Evolutionary conservation across 805 yeast genomes (phyloP).

Genomic region (Ogataea pignaliae): DNA sequence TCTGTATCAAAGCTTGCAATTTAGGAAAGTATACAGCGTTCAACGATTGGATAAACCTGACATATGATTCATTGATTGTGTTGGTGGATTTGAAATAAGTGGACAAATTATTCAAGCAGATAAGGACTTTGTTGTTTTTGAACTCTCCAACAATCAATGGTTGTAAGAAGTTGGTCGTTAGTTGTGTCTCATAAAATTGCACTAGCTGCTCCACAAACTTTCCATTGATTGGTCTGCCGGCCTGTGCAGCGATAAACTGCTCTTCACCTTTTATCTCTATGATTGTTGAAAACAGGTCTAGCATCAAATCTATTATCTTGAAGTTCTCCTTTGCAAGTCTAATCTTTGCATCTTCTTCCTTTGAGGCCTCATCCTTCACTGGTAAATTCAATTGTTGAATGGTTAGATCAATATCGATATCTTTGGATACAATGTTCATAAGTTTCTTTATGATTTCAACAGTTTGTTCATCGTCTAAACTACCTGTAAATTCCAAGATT

Average conservation of each 20-base stretch:
- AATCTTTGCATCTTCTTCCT: constrained; percentile 30
- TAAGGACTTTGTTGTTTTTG: constrained; percentile 51
- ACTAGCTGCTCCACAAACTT: constrained; percentile 23
- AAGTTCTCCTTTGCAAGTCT: constrained; percentile 45
- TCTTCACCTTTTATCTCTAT: constrained; percentile 47
- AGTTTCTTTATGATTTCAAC: constrained; percentile 19
- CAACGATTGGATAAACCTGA: constrained; percentile 6
- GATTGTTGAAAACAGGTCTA: constrained; percentile 74
- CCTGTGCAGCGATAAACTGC: background rate
- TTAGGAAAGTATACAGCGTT: constrained; percentile 12
- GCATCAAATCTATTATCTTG: constrained; percentile 61
- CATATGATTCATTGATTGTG: constrained; percentile 21
- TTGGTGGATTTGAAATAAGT: constrained; percentile 27
- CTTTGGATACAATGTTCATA: constrained; percentile 32
- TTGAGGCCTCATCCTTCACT: constrained; percentile 7
- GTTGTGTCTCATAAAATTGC: constrained; percentile 7
- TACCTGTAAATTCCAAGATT: constrained; percentile 25
- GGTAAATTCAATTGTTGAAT: constrained; percentile 10
- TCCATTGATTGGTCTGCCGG: constrained; percentile 2
- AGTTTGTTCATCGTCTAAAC: constrained; percentile 18
- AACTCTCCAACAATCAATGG: constrained; percentile 39
- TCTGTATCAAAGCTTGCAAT: constrained; percentile 5
- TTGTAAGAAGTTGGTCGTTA: constrained; percentile 29
- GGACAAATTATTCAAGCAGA: constrained; percentile 66
- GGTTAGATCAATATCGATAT: constrained; percentile 12